Conservation (phyloP, 2,329 filamentous ascomycete species). For the Dactylellina leptospora region DNA sequence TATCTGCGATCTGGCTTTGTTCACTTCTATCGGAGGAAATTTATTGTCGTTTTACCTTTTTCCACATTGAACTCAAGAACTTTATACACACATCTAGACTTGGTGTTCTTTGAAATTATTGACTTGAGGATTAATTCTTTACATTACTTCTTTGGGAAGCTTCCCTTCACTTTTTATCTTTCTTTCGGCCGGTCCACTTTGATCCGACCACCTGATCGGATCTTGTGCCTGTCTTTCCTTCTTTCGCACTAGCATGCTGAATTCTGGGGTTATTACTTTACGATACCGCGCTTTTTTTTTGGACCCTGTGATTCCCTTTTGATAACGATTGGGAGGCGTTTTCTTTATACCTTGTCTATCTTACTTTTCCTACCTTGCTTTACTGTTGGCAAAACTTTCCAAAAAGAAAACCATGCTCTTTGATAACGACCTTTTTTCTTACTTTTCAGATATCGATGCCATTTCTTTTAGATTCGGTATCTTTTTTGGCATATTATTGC, state of each 20-base stretch:
- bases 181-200: slow-evolving; percentile 19
- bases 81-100: slow-evolving; percentile 52
- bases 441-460: background rate
- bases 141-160: slow-evolving; percentile 17
- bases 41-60: slow-evolving; percentile 5
- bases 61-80: slow-evolving; percentile 33
- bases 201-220: slow-evolving; percentile 25
- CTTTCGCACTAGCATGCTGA: slow-evolving; percentile 35
- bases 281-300: slow-evolving; percentile 13
- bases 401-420: background rate
- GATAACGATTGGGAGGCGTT: slow-evolving; percentile 54
- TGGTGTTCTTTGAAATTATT: slow-evolving; percentile 44
- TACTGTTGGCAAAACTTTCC: background rate
- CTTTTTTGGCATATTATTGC: slow-evolving; percentile 9
- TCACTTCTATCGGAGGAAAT: slow-evolving; percentile 8
- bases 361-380: background rate
- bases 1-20: slow-evolving; percentile 7
- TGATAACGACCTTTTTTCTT: slow-evolving; percentile 5
- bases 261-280: slow-evolving; percentile 14
- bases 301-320: slow-evolving; percentile 45
- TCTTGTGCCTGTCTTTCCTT: slow-evolving; percentile 15
- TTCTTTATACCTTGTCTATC: slow-evolving; percentile 4
- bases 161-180: slow-evolving; percentile 6
- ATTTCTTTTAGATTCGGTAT: too few relatives aligned
- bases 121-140: slow-evolving; percentile 17